Percentiles rank a stretch among this genome's conserved stretches.
Evolutionary conservation across 805 yeast genomes (phyloP).

Genomic region (Candida easanensis): DNA sequence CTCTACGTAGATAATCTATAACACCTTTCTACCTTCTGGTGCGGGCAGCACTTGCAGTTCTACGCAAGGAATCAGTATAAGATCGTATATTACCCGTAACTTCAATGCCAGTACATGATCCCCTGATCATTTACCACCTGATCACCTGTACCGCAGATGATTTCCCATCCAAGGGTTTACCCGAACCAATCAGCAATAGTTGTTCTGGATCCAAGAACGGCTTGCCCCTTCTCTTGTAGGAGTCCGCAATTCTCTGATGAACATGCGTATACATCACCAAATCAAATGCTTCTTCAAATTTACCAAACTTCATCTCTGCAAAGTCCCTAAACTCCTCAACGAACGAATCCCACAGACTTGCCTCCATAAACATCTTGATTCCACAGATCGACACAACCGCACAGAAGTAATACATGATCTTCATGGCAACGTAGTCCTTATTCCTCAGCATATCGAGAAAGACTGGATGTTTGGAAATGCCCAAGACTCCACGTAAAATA

Average conservation of each 20-base stretch:
- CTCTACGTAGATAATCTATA: too few species aligned
- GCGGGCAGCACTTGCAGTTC: too few species aligned
- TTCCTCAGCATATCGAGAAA: constrained; percentile 14
- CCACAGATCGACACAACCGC: constrained; percentile 22
- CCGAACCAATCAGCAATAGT: constrained; percentile 14
- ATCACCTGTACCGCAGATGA: neutral
- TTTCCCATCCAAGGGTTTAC: constrained; percentile 6
- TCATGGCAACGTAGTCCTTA: constrained; percentile 21
- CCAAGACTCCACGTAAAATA: constrained; percentile 14
- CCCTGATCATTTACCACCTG: too few species aligned
- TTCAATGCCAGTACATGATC: too few species aligned
- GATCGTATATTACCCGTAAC: too few species aligned
- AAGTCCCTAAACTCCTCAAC: constrained; percentile 13
- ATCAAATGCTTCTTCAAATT: constrained; percentile 23
- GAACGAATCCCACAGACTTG: constrained; percentile 22
- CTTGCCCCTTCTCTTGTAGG: constrained; percentile 11
- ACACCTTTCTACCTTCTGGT: too few species aligned
- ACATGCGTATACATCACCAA: constrained; percentile 17
- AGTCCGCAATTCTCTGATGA: constrained; percentile 7
- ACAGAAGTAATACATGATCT: constrained; percentile 21
- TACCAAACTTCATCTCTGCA: constrained; percentile 6
- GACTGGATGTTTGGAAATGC: constrained; percentile 5
- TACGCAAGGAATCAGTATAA: too few species aligned
- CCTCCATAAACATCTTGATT: constrained; percentile 18
- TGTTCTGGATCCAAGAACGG: constrained; percentile 14